phyloP scores from a whole-genome alignment of 306 rosid genomes.

The Acacia acuminata region DNA sequence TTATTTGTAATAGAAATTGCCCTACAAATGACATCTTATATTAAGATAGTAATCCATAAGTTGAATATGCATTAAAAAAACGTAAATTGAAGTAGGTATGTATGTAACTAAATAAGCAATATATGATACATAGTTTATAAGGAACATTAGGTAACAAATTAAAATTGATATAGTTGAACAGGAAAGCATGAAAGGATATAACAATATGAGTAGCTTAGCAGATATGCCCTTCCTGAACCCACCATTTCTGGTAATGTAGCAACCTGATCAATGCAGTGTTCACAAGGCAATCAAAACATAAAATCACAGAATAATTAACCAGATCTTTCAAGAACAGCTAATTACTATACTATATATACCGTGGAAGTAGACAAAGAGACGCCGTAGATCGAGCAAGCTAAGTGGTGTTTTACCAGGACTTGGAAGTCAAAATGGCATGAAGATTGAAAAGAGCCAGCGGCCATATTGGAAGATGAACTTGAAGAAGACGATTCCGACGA shows the following conservation, averaged over 20 bases:
- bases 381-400: constrained; percentile 64
- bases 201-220: constrained; percentile 36
- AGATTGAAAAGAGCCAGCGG: constrained; percentile 61
- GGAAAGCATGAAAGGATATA: constrained; percentile 37
- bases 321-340: not conserved
- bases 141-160: too few species aligned
- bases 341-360: constrained; percentile 36
- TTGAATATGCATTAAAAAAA: too few species aligned
- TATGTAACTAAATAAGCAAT: too few species aligned
- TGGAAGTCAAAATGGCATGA: constrained; percentile 51
- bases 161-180: too few species aligned
- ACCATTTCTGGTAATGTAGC: constrained; percentile 35
- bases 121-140: too few species aligned
- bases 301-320: not conserved
- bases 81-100: too few species aligned
- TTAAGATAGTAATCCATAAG: too few species aligned
- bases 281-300: not conserved
- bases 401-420: constrained; percentile 76
- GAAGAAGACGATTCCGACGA: constrained; percentile 63
- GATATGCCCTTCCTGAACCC: constrained; percentile 49
- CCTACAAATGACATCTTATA: too few species aligned
- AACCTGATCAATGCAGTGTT: not conserved
- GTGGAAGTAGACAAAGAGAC: constrained; percentile 50
- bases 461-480: constrained; percentile 82
- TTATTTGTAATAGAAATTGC: too few species aligned